Conservation (phyloP, 306 rosid species). For the Senna tora region DNA sequence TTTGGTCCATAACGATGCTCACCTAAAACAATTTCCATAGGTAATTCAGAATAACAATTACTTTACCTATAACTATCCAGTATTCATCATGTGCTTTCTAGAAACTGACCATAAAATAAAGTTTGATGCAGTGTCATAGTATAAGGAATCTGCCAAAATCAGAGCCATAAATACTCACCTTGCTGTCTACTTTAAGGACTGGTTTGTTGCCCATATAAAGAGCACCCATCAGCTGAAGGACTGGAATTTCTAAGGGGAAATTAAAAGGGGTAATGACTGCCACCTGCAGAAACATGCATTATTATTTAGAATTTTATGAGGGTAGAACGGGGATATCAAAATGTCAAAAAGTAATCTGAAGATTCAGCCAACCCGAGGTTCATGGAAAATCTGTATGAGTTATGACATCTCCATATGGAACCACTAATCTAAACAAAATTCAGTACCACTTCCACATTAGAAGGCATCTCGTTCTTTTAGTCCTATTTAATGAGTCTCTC, state of each 20-base stretch:
- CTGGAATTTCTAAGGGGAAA: constrained; percentile 95
- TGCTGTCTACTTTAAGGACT: constrained; percentile 92
- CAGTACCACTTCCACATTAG: constrained; percentile 26
- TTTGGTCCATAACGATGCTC: constrained; percentile 98
- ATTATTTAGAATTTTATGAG: constrained; percentile 15
- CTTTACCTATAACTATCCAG: constrained; percentile 10
- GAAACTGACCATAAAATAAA: constrained; percentile 1
- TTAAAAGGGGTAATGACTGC: constrained; percentile 94
- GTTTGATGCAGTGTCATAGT: constrained; percentile 20
- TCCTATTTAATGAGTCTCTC: not conserved
- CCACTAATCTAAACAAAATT: constrained; percentile 36
- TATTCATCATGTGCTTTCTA: not conserved
- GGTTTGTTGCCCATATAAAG: constrained; percentile 99
- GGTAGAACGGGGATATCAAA: constrained; percentile 1
- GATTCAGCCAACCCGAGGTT: not conserved
- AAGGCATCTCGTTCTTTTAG: not conserved
- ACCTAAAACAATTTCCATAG: constrained; percentile 59
- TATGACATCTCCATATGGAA: constrained; percentile 9
- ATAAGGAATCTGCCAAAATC: constrained; percentile 2
- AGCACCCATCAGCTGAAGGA: constrained; percentile 98
- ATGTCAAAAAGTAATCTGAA: constrained; percentile 4
- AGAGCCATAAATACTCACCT: constrained; percentile 54
- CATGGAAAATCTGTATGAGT: constrained; percentile 20
- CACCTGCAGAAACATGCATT: constrained; percentile 58
- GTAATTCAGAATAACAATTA: constrained; percentile 11